Evolutionary conservation across 2,329 filamentous ascomycete genomes (phyloP).

Genomic region (Colletotrichum simmondsii): DNA sequence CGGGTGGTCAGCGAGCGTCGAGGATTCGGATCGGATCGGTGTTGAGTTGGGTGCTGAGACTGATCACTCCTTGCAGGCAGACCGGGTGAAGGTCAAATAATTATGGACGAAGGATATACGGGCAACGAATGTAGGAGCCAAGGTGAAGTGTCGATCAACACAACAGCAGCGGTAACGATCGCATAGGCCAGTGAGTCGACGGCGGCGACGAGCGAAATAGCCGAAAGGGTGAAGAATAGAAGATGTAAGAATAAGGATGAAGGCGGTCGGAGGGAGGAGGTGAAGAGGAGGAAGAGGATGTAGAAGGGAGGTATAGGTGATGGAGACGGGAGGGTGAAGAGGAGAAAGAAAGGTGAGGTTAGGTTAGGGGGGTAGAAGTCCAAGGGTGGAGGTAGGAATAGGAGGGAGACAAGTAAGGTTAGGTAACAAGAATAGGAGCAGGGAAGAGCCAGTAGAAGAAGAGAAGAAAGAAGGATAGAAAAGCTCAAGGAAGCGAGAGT

Average conservation of each 20-base stretch:
- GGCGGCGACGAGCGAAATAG: slow-evolving; percentile 25
- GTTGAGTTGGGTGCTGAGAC: neutral
- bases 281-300: slow-evolving; percentile 38
- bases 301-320: slow-evolving; percentile 39
- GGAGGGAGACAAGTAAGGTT: slow-evolving; percentile 37
- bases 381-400: slow-evolving; percentile 31
- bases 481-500: slow-evolving; percentile 42
- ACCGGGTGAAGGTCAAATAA: slow-evolving; percentile 34
- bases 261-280: slow-evolving; percentile 40
- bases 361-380: slow-evolving; percentile 34
- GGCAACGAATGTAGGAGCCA: slow-evolving; percentile 36
- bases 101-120: slow-evolving; percentile 36
- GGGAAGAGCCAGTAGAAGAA: slow-evolving; percentile 35
- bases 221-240: slow-evolving; percentile 43
- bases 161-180: slow-evolving; percentile 30
- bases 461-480: slow-evolving; percentile 44
- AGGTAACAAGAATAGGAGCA: slow-evolving; percentile 43
- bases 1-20: slow-evolving; percentile 29
- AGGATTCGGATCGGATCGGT: slow-evolving; percentile 23
- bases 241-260: slow-evolving; percentile 43
- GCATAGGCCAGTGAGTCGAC: slow-evolving; percentile 31
- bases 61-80: slow-evolving; percentile 31
- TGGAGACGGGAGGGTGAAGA: slow-evolving; percentile 39
- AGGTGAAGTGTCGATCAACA: slow-evolving; percentile 32
- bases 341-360: slow-evolving; percentile 33